Percentiles rank a stretch among this genome's conserved stretches.
These are phyloP conservation scores for Corymbia maculata DNA, from an alignment of 345 rosid genomes.

Conservation along the genomic window DNA sequence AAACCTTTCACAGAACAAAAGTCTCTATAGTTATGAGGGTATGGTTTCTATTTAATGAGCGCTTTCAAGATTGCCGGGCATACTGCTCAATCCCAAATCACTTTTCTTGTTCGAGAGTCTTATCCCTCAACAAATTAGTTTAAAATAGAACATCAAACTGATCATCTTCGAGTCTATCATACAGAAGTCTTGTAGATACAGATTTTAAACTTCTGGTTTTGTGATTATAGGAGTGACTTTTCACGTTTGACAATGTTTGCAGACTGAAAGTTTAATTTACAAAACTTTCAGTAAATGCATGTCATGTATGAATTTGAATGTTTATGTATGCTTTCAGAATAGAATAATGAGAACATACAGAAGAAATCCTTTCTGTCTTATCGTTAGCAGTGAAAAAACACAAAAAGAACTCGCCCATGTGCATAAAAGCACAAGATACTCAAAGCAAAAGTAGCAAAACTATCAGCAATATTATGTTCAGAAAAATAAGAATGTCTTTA, in stretches of 20 bases:
- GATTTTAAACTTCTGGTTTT: background rate
- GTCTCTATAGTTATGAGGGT: background rate
- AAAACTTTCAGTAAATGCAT: background rate
- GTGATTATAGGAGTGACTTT: background rate
- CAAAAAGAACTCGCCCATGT: background rate
- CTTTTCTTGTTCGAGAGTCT: background rate
- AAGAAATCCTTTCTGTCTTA: background rate
- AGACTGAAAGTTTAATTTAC: background rate
- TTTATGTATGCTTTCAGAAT: background rate
- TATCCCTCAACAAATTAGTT: background rate
- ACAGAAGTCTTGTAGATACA: background rate
- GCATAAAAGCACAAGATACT: background rate
- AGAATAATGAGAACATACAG: background rate
- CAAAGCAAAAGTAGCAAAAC: background rate
- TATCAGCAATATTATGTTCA: background rate
- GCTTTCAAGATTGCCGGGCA: background rate
- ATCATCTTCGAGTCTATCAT: background rate
- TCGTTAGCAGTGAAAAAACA: background rate
- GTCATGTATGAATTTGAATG: background rate
- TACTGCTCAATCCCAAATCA: background rate
- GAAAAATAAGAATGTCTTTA: background rate
- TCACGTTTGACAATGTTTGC: background rate
- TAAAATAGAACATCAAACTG: background rate
- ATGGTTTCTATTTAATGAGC: background rate
- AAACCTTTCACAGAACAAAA: background rate